Evolutionary conservation across 306 rosid genomes (phyloP).

Genomic region (Purshia tridentata): DNA sequence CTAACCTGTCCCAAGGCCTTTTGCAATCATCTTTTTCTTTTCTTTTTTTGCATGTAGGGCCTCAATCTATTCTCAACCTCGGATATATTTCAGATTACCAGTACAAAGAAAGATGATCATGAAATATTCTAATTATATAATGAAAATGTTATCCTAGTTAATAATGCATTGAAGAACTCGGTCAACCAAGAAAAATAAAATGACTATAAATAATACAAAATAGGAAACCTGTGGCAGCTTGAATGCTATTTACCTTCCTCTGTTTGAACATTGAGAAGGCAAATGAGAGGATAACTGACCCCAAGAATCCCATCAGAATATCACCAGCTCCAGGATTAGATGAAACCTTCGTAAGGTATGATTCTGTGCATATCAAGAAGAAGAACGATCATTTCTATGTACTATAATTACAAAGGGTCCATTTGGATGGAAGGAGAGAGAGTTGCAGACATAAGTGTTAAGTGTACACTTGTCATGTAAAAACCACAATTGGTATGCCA

Average conservation of each 20-base stretch:
- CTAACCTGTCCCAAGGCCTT: background rate
- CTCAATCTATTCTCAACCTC: constrained; percentile 1
- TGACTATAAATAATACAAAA: background rate
- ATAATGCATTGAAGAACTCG: background rate
- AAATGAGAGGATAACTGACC: constrained; percentile 93
- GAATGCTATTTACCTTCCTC: constrained; percentile 63
- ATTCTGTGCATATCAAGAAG: constrained; percentile 42
- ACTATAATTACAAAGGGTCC: background rate
- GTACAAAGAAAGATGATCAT: background rate
- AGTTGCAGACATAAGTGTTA: background rate
- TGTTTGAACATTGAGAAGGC: constrained; percentile 98
- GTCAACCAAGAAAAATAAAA: background rate
- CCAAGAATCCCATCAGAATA: constrained; percentile 92
- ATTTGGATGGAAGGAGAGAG: background rate
- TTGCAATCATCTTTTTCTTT: background rate
- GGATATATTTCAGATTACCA: background rate
- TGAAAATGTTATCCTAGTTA: background rate
- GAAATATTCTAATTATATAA: background rate
- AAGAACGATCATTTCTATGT: constrained; percentile 17
- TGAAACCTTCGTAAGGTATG: constrained; percentile 77
- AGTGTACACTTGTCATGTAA: too few species aligned
- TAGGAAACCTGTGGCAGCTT: background rate
- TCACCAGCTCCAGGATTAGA: constrained; percentile 96
- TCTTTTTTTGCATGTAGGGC: too few species aligned
- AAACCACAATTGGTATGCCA: too few species aligned